phyloP scores from a whole-genome alignment of 495 filamentous ascomycete species.

The Aspergillus ostianus region DNA sequence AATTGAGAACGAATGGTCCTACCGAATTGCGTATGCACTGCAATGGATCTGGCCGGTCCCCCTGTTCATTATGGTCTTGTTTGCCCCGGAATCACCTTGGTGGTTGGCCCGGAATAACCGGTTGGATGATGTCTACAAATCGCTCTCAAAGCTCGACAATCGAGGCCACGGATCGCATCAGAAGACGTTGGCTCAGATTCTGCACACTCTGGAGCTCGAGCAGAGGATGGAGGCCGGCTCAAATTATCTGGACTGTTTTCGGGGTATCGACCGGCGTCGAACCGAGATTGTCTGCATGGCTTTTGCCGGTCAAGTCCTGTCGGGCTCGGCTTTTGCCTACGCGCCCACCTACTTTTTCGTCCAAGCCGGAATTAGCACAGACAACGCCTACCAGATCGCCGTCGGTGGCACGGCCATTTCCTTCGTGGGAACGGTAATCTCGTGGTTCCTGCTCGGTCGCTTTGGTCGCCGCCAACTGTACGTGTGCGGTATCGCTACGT shows the following conservation, averaged over 20 bases:
- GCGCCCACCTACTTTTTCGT: constrained; percentile 71
- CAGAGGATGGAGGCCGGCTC: constrained; percentile 54
- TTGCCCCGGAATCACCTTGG: constrained; percentile 65
- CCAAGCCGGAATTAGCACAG: constrained; percentile 59
- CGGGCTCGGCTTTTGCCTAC: constrained; percentile 68
- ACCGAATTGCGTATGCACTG: constrained; percentile 57
- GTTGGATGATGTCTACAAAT: constrained; percentile 41
- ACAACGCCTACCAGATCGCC: constrained; percentile 52
- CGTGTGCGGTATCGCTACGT: constrained; percentile 57
- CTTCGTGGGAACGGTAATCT: constrained; percentile 54
- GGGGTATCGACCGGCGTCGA: constrained; percentile 63
- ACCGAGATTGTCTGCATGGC: constrained; percentile 69
- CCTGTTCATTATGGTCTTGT: constrained; percentile 52
- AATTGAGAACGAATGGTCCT: constrained; percentile 37
- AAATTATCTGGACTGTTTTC: constrained; percentile 68
- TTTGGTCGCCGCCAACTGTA: constrained; percentile 68
- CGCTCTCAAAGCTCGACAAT: constrained; percentile 40
- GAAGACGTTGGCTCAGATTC: constrained; percentile 54
- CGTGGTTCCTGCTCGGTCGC: constrained; percentile 47
- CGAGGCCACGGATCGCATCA: constrained; percentile 10
- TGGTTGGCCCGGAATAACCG: constrained; percentile 59
- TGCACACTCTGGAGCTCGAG: constrained; percentile 62
- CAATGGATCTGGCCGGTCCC: constrained; percentile 68
- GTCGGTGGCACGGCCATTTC: constrained; percentile 57
- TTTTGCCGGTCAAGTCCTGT: constrained; percentile 72